Conservation (phyloP, 441 rosid genomes). For the Populus hybrid region DNA sequence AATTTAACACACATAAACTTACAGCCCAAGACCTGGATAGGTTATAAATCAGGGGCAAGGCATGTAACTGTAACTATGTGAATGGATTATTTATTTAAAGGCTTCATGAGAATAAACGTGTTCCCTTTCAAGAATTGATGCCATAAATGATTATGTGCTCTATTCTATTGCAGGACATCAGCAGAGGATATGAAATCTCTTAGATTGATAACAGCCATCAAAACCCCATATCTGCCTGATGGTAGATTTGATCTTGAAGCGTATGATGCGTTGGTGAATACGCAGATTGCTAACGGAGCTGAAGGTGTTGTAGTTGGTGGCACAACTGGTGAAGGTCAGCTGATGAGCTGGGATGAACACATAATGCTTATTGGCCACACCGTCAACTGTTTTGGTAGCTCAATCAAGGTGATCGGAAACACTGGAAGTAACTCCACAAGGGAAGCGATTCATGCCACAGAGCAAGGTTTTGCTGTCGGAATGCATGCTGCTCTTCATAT, state of each 20-base stretch:
- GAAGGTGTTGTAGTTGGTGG: slow-evolving; percentile 91
- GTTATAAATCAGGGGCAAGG: background rate
- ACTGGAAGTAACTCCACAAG: slow-evolving; percentile 91
- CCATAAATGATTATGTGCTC: background rate
- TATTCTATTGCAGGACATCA: slow-evolving; percentile 49
- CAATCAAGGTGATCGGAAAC: slow-evolving; percentile 80
- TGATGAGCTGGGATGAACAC: slow-evolving; percentile 98
- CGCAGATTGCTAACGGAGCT: slow-evolving; percentile 61
- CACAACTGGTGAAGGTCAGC: slow-evolving; percentile 89
- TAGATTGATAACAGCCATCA: slow-evolving; percentile 78
- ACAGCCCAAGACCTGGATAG: background rate
- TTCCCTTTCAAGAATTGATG: background rate
- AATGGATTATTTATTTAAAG: background rate
- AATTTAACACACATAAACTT: background rate
- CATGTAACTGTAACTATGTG: background rate
- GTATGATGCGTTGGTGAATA: slow-evolving; percentile 64
- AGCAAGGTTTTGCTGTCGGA: slow-evolving; percentile 89
- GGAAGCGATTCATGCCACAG: slow-evolving; percentile 96
- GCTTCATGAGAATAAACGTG: background rate
- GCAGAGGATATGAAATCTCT: slow-evolving; percentile 65
- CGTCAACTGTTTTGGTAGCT: slow-evolving; percentile 72
- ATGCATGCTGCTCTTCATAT: slow-evolving; percentile 95
- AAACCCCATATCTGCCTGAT: slow-evolving; percentile 85
- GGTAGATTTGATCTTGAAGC: slow-evolving; percentile 96
- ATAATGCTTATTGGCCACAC: slow-evolving; percentile 90